Evolutionary conservation across 164 flowering plant species (phyloP).

Genomic region (Aristolochia fimbriata): DNA sequence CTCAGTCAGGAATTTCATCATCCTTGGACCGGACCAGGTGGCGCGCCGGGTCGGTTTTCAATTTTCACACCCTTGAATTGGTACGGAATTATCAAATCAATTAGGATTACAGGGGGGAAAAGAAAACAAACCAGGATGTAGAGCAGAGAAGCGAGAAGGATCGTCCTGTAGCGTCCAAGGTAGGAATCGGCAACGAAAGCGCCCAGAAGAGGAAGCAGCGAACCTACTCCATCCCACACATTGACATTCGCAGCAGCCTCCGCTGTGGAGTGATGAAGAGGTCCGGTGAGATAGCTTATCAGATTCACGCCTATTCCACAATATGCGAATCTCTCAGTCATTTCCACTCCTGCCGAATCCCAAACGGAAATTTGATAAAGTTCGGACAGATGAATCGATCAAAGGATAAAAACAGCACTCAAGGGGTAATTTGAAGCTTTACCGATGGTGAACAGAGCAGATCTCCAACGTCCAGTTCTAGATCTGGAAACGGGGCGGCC

Average conservation of each 20-base stretch:
- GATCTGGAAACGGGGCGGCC: slow-evolving; percentile 24
- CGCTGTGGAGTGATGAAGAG: slow-evolving; percentile 30
- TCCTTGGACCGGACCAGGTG: no score
- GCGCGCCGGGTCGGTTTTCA: no score
- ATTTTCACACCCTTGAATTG: no score
- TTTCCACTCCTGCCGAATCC: slow-evolving; percentile 25
- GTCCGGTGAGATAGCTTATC: slow-evolving; percentile 42
- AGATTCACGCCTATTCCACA: slow-evolving; percentile 43
- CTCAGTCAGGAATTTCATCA: no score
- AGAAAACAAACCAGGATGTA: slow-evolving; percentile 8
- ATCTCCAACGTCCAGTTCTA: slow-evolving; percentile 41
- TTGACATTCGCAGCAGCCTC: slow-evolving; percentile 27
- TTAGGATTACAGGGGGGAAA: background rate
- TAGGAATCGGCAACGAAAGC: slow-evolving; percentile 15
- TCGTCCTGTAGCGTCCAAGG: slow-evolving; percentile 11
- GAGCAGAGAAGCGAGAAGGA: slow-evolving; percentile 9
- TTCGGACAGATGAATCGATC: no score
- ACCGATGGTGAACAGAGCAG: slow-evolving; percentile 48
- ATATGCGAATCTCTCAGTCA: slow-evolving; percentile 51
- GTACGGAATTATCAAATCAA: no score
- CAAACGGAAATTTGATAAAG: no score
- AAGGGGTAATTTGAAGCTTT: background rate
- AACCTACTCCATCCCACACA: slow-evolving; percentile 24
- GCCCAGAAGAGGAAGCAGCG: slow-evolving; percentile 24
- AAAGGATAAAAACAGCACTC: no score